Conservation (phyloP, 1,284 basidiomycete species). For the Pisolithus thermaeus region DNA sequence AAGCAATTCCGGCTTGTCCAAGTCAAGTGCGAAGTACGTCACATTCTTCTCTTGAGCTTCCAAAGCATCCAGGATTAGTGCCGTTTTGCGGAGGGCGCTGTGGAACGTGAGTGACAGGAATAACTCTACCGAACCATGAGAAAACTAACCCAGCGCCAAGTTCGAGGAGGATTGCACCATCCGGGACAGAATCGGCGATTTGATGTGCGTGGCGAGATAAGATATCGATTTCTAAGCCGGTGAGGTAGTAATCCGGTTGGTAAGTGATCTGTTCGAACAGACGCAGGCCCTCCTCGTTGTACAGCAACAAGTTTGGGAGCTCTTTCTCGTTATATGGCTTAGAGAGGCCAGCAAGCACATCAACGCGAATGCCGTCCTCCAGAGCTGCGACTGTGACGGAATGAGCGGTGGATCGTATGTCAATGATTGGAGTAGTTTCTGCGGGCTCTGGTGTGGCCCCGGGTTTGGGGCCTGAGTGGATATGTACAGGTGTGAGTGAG, state of each 20-base stretch:
- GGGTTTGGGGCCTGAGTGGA: not conserved
- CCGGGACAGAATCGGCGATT: conserved; percentile 1
- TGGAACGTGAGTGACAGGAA: not conserved
- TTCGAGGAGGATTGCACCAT: conserved; percentile 1
- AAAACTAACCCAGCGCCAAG: conserved; percentile 1
- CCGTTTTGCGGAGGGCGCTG: conserved; percentile 3
- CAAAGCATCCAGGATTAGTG: conserved; percentile 3
- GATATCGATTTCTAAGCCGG: conserved; percentile 3
- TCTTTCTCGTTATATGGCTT: conserved; percentile 4
- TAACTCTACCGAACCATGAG: not conserved
- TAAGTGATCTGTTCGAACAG: conserved; percentile 7
- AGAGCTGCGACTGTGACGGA: not conserved
- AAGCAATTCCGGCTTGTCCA: conserved; percentile 4
- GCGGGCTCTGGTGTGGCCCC: not conserved
- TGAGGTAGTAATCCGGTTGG: conserved; percentile 6
- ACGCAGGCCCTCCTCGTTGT: conserved; percentile 5
- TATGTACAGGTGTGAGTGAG: not conserved
- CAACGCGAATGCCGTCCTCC: not conserved
- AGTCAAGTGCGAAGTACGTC: conserved; percentile 6
- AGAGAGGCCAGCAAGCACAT: conserved; percentile 2
- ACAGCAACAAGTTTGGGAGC: conserved; percentile 4
- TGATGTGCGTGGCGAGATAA: not conserved
- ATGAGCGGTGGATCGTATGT: not conserved
- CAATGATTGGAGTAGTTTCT: not conserved
- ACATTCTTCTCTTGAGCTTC: conserved; percentile 5